These are phyloP conservation scores for Xylaria acuta DNA, from an alignment of 495 filamentous ascomycete genomes.

Conservation along the genomic window DNA sequence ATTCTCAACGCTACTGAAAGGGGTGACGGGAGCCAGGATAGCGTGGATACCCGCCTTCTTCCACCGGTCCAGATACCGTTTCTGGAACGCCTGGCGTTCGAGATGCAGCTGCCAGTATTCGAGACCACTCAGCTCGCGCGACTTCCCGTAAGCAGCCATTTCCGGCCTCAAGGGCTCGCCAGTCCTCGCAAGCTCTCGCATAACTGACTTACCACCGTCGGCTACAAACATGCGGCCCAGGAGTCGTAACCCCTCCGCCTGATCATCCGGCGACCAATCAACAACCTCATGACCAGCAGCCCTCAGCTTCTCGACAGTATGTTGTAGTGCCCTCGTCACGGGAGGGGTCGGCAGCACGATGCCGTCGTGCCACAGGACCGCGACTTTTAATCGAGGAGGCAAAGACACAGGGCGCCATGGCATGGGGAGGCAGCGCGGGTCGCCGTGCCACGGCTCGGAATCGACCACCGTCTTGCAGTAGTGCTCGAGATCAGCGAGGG, in stretches of 20 bases:
- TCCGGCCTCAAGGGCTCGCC: conserved; percentile 80
- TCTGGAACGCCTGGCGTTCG: conserved; percentile 73
- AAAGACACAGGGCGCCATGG: conserved; percentile 68
- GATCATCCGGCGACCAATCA: conserved; percentile 63
- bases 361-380: conserved; percentile 74
- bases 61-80: conserved; percentile 79
- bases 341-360: conserved; percentile 82
- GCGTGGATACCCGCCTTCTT: conserved; percentile 71
- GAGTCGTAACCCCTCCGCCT: conserved; percentile 71
- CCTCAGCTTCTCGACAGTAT: conserved; percentile 65
- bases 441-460: conserved; percentile 84
- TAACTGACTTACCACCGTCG: conserved; percentile 80
- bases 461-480: conserved; percentile 72
- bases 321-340: conserved; percentile 73
- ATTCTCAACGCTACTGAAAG: conserved; percentile 72
- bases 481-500: conserved; percentile 74
- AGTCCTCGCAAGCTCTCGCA: conserved; percentile 71
- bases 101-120: conserved; percentile 78
- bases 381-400: conserved; percentile 66
- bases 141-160: conserved; percentile 54
- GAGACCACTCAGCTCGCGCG: conserved; percentile 69
- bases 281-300: conserved; percentile 73
- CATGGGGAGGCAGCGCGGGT: conserved; percentile 80
- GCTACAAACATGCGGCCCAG: conserved; percentile 78
- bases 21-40: conserved; percentile 71